Percentiles rank a stretch among this genome's conserved stretches.
phyloP scores from a whole-genome alignment of 768 basidiomycete species.

The Mycena rosella region DNA sequence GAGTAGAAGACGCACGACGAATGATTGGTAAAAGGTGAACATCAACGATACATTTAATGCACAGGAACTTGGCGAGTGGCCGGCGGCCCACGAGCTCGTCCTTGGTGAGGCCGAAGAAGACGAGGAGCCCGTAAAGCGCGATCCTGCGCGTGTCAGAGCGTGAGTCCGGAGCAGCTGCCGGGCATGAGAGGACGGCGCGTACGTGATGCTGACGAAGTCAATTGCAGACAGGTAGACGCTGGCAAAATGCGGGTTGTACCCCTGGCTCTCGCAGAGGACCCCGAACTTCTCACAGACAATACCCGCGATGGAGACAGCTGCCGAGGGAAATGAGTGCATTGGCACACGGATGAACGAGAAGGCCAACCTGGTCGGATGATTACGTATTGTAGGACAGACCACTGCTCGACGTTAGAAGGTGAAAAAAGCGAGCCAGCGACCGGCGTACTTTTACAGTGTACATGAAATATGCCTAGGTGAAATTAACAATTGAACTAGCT shows the following conservation, averaged over 20 bases:
- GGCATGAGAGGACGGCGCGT: constrained; percentile 25
- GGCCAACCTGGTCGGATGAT: constrained; percentile 64
- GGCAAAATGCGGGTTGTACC: constrained; percentile 72
- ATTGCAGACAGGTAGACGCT: constrained; percentile 76
- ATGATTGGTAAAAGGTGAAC: constrained; percentile 91
- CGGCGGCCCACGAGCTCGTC: constrained; percentile 81
- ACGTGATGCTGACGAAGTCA: constrained; percentile 89
- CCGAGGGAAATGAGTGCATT: background rate
- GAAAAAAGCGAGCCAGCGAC: constrained; percentile 3
- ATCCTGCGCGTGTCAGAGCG: constrained; percentile 60
- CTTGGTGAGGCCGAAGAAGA: constrained; percentile 86
- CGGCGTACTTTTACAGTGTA: constrained; percentile 79
- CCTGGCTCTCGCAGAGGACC: constrained; percentile 76
- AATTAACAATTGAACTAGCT: background rate
- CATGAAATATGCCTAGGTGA: constrained; percentile 85
- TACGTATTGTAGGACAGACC: constrained; percentile 92
- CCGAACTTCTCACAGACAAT: constrained; percentile 79
- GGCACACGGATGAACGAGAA: background rate
- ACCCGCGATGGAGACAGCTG: constrained; percentile 75
- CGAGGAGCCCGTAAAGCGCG: constrained; percentile 86
- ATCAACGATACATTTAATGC: constrained; percentile 91
- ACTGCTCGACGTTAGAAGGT: constrained; percentile 54
- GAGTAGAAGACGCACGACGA: constrained; percentile 65
- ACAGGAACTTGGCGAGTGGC: constrained; percentile 87
- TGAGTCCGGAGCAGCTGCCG: too few species aligned